phyloP scores from a whole-genome alignment of 305 asterid species.

The Fraxinus ornus region DNA sequence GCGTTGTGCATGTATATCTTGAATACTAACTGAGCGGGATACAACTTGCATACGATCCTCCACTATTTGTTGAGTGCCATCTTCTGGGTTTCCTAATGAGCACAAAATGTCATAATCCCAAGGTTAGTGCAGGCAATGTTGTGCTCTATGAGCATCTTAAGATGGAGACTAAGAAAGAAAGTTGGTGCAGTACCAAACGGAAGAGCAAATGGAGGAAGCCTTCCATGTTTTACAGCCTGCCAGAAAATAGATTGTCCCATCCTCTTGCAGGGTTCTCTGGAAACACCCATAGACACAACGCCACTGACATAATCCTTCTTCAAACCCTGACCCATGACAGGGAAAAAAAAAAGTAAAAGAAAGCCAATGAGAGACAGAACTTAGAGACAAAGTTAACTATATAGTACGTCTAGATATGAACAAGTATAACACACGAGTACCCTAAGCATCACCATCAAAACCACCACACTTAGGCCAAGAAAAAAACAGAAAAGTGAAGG shows the following conservation, averaged over 20 bases:
- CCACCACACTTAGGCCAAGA: background rate
- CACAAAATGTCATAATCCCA: constrained; percentile 39
- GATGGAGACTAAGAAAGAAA: constrained; percentile 67
- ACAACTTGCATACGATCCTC: constrained; percentile 29
- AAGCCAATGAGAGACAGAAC: constrained; percentile 17
- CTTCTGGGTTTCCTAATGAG: constrained; percentile 36
- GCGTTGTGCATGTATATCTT: constrained; percentile 19
- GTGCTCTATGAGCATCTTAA: constrained; percentile 62
- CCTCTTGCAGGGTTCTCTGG: constrained; percentile 35
- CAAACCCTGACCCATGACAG: constrained; percentile 36
- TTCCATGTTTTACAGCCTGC: constrained; percentile 44
- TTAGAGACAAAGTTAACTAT: constrained; percentile 7
- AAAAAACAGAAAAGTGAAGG: background rate
- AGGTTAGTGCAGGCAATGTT: constrained; percentile 47
- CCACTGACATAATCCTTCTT: constrained; percentile 37
- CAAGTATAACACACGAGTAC: constrained; percentile 4
- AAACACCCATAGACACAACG: constrained; percentile 39
- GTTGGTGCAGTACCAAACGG: constrained; percentile 68
- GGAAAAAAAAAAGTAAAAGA: constrained; percentile 5
- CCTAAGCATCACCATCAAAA: constrained; percentile 2
- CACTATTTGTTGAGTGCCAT: constrained; percentile 30
- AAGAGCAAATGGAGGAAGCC: constrained; percentile 54
- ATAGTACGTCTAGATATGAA: constrained; percentile 16
- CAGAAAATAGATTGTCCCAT: constrained; percentile 33
- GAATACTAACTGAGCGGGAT: constrained; percentile 31